Percentiles rank a stretch among this genome's conserved stretches.
phyloP scores from a whole-genome alignment of 257 asterid genomes.

The Capsicum rhomboideum region DNA sequence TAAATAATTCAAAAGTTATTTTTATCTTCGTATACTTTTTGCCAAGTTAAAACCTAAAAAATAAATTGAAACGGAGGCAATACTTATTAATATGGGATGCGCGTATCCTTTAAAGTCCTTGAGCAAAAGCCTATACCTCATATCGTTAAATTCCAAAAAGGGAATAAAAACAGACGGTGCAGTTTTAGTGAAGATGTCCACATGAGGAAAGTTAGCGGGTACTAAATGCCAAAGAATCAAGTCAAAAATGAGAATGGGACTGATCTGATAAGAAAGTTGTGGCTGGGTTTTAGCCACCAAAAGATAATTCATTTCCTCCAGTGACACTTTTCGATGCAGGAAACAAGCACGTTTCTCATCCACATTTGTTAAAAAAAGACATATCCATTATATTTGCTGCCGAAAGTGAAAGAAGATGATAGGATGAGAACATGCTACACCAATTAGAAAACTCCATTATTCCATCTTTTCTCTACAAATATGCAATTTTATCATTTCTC shows the following conservation, averaged over 20 bases:
- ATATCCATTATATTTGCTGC: neutral
- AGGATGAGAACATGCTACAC: neutral
- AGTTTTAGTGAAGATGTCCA: neutral
- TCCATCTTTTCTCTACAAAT: neutral
- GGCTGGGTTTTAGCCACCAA: neutral
- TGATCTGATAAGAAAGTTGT: neutral
- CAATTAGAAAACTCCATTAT: neutral
- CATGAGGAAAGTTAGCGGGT: neutral
- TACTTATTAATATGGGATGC: no score
- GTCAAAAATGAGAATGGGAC: neutral
- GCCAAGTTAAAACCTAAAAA: no score
- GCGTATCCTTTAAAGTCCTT: no score
- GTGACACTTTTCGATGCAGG: neutral
- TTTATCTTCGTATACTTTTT: no score
- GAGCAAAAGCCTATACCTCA: no score
- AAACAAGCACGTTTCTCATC: neutral
- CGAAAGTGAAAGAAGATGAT: conserved; percentile 1
- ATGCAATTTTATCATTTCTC: neutral
- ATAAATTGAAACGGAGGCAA: no score
- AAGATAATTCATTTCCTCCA: neutral
- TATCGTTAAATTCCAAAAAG: neutral
- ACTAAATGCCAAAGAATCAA: neutral
- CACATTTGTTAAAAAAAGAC: neutral
- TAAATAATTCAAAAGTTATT: no score
- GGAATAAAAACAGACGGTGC: neutral